A percentile compares a stretch with the other conserved stretches of the same genome.
Evolutionary conservation across 2,329 filamentous ascomycete species (phyloP).

Genomic region (Sporothrix variecibatus): DNA sequence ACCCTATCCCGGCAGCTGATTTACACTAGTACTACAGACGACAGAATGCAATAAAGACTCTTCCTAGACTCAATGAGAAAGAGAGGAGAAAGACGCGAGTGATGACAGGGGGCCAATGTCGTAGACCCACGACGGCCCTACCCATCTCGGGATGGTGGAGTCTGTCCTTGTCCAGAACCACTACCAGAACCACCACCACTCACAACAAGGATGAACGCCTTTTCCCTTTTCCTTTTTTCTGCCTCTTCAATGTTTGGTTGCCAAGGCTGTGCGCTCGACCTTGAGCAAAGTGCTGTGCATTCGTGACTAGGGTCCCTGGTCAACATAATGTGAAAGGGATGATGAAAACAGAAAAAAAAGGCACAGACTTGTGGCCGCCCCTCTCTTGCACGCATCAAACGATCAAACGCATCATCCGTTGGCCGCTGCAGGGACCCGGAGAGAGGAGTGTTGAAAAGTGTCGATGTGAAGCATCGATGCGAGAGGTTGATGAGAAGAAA

Average conservation of each 20-base stretch:
- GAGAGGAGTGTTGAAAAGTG: not conserved
- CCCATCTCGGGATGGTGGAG: not conserved
- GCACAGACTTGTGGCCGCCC: not conserved
- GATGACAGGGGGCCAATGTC: no score
- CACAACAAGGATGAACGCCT: not conserved
- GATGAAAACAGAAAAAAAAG: no score
- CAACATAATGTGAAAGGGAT: no score
- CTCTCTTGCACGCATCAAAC: slow-evolving; percentile 6
- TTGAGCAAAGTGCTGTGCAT: not conserved
- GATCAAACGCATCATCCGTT: not conserved
- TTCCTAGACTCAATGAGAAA: no score
- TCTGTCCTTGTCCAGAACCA: no score
- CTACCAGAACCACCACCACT: not conserved
- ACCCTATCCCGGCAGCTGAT: no score
- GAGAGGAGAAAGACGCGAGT: no score
- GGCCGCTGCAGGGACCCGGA: not conserved
- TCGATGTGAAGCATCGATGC: not conserved
- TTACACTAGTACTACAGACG: no score
- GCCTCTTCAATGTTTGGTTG: not conserved
- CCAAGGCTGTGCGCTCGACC: not conserved
- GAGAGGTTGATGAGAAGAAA: not conserved
- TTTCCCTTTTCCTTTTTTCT: not conserved
- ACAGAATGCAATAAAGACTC: no score
- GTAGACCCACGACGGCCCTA: not conserved
- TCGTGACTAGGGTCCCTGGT: not conserved